Conservation (phyloP, 2,329 filamentous ascomycete genomes). For the Penicillium sp. region DNA sequence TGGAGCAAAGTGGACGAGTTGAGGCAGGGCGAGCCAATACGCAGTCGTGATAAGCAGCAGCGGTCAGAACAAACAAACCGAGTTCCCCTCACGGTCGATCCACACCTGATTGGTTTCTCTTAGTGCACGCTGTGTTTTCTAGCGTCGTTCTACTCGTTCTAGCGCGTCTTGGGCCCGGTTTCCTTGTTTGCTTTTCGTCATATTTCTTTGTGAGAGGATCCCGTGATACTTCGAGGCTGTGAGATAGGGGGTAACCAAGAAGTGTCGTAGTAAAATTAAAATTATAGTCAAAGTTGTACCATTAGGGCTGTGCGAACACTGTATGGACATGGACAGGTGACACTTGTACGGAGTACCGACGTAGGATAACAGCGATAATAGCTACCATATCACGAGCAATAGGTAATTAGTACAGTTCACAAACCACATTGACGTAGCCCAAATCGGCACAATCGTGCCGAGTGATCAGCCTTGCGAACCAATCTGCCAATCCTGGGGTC, state of each 20-base stretch:
- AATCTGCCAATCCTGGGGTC: slow-evolving; percentile 5
- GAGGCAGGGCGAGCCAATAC: slow-evolving; percentile 2
- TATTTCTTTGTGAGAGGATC: neutral
- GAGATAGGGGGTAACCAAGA: too few relatives aligned
- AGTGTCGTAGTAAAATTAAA: too few relatives aligned
- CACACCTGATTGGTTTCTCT: neutral
- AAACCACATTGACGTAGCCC: neutral
- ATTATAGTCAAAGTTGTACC: too few relatives aligned
- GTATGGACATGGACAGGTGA: too few relatives aligned
- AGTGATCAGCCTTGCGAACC: slow-evolving; percentile 3
- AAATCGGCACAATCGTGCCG: slow-evolving; percentile 7
- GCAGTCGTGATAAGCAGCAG: slow-evolving; percentile 12
- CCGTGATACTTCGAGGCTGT: too few relatives aligned
- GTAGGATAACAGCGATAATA: neutral
- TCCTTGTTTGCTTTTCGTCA: neutral
- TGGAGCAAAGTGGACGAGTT: neutral
- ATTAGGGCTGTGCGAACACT: too few relatives aligned
- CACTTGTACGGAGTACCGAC: too few relatives aligned
- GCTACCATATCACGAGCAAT: neutral
- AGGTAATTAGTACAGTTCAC: neutral
- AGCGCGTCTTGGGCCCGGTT: neutral
- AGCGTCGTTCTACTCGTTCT: slow-evolving; percentile 11
- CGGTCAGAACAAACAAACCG: slow-evolving; percentile 16
- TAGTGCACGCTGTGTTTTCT: slow-evolving; percentile 17
- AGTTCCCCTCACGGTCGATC: slow-evolving; percentile 8